Conservation (phyloP, 2,329 filamentous ascomycete species). For the Zasmidium cellare region DNA sequence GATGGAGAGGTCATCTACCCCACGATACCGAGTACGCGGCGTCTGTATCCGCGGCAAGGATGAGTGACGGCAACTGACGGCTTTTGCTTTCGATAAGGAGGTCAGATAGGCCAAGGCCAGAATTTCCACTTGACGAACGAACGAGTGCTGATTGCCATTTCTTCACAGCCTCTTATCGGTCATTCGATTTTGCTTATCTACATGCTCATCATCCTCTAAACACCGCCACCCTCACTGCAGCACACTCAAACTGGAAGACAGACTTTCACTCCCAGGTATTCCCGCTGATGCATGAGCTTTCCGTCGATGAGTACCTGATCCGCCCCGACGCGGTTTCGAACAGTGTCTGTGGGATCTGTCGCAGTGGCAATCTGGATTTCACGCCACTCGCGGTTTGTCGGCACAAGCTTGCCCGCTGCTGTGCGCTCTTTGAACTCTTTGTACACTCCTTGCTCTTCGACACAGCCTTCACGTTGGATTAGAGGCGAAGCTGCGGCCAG, state of each 20-base stretch:
- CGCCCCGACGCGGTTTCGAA: slow-evolving; percentile 43
- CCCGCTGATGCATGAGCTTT: slow-evolving; percentile 49
- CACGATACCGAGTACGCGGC: too few relatives aligned
- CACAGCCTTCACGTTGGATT: slow-evolving; percentile 45
- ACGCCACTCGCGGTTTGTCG: slow-evolving; percentile 50
- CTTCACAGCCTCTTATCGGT: too few relatives aligned
- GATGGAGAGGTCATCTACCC: too few relatives aligned
- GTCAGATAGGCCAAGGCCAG: neutral
- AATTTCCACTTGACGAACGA: neutral
- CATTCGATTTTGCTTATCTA: too few relatives aligned
- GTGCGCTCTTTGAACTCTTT: slow-evolving; percentile 48
- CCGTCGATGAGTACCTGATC: slow-evolving; percentile 47
- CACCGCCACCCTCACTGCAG: too few relatives aligned
- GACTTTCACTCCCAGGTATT: slow-evolving; percentile 51
- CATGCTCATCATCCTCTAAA: too few relatives aligned
- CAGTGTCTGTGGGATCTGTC: slow-evolving; percentile 38
- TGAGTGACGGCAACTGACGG: neutral
- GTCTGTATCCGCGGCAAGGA: neutral
- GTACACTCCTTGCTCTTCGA: slow-evolving; percentile 48
- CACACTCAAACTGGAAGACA: slow-evolving; percentile 46
- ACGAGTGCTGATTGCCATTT: too few relatives aligned
- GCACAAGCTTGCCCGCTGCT: slow-evolving; percentile 42
- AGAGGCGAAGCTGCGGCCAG: slow-evolving; percentile 34
- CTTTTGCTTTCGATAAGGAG: neutral
- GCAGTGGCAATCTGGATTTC: slow-evolving; percentile 50